Evolutionary conservation across 2,329 filamentous ascomycete genomes (phyloP).

Genomic region (Colletotrichum liaoningense): DNA sequence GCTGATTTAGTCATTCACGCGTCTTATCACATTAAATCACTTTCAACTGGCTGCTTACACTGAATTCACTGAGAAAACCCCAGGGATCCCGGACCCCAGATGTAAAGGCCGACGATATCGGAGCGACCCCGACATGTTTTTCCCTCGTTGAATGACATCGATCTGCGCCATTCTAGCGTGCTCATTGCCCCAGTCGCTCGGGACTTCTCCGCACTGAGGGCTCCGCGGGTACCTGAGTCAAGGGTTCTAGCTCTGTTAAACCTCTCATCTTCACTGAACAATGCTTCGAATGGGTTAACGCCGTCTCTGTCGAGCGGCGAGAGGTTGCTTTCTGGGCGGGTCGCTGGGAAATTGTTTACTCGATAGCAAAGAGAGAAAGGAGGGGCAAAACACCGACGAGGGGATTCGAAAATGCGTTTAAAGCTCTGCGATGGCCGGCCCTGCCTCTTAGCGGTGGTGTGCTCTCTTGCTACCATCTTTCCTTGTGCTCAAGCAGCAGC

Average conservation of each 20-base stretch:
- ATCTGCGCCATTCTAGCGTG: constrained; percentile 19
- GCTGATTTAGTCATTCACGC: neutral
- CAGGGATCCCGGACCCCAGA: neutral
- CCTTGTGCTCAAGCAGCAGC: constrained; percentile 10
- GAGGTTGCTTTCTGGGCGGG: constrained; percentile 18
- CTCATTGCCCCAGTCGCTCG: neutral
- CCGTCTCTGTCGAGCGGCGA: neutral
- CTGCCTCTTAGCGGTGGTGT: neutral
- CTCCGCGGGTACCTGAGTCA: neutral
- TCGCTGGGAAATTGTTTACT: constrained; percentile 6
- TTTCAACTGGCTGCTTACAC: neutral
- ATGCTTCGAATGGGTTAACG: neutral
- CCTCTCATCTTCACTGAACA: neutral
- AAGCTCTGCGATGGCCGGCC: constrained; percentile 1
- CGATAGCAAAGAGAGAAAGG: neutral
- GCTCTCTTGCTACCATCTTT: constrained; percentile 15
- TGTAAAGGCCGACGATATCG: constrained; percentile 30
- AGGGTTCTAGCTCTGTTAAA: neutral
- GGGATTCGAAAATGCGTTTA: constrained; percentile 10
- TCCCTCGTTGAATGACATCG: constrained; percentile 20
- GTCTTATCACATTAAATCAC: constrained; percentile 7
- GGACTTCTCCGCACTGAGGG: constrained; percentile 10
- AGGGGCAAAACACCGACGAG: neutral
- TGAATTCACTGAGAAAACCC: neutral
- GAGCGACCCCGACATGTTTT: constrained; percentile 9